Percentiles rank a stretch among this genome's conserved stretches.
phyloP scores from a whole-genome alignment of 1,284 basidiomycete genomes.

The Hemileccinum hortonii region DNA sequence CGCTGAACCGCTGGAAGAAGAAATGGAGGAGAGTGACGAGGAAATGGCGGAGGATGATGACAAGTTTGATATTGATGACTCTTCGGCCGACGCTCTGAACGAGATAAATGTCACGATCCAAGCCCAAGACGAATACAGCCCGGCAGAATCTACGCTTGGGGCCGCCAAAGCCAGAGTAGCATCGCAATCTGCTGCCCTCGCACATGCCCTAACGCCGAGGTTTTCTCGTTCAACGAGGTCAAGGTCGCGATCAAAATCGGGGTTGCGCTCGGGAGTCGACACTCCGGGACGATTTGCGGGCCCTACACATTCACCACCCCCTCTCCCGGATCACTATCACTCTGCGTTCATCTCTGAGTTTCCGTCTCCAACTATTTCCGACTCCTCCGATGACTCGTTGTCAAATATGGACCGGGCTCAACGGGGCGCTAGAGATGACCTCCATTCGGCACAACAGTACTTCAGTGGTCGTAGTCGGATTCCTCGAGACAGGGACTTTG shows the following conservation, averaged over 20 bases:
- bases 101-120: conserved; percentile 28
- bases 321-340: conserved; percentile 17
- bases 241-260: conserved; percentile 43
- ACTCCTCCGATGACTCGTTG: conserved; percentile 36
- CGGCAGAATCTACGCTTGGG: conserved; percentile 19
- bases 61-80: conserved; percentile 89
- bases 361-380: conserved; percentile 43
- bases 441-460: conserved; percentile 45
- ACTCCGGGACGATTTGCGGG: conserved; percentile 76
- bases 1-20: conserved; percentile 41
- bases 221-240: conserved; percentile 40
- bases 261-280: conserved; percentile 63
- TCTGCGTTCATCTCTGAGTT: conserved; percentile 27
- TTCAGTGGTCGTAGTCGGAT: conserved; percentile 52
- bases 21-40: conserved; percentile 35
- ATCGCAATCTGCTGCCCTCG: conserved; percentile 33
- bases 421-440: conserved; percentile 52
- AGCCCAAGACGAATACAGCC: conserved; percentile 19
- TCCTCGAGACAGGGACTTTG: conserved; percentile 53
- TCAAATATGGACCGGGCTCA: conserved; percentile 34
- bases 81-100: conserved; percentile 52
- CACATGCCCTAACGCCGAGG: conserved; percentile 32
- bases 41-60: conserved; percentile 65
- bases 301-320: conserved; percentile 58
- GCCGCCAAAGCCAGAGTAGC: conserved; percentile 31